Evolutionary conservation across 257 asterid genomes (phyloP).

Genomic region (Nyctanthes arbortristis): DNA sequence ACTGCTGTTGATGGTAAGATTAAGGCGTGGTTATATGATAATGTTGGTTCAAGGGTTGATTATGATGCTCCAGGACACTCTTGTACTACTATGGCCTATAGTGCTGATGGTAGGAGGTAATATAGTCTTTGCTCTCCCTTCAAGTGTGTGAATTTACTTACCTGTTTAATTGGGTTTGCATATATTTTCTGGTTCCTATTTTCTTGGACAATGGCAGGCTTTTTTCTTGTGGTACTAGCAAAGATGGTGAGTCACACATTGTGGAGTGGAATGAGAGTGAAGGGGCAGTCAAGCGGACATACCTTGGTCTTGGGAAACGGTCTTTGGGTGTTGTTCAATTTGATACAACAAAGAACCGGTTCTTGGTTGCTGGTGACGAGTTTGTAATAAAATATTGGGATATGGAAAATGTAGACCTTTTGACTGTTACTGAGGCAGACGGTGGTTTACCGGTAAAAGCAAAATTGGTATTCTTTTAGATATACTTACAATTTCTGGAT

Average conservation of each 20-base stretch:
- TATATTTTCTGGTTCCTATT: background rate
- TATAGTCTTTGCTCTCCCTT: background rate
- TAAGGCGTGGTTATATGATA: conserved; percentile 67
- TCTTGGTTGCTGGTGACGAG: conserved; percentile 70
- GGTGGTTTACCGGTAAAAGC: conserved; percentile 63
- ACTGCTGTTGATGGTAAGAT: conserved; percentile 75
- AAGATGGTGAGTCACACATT: conserved; percentile 68
- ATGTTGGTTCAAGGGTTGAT: conserved; percentile 67
- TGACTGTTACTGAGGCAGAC: conserved; percentile 58
- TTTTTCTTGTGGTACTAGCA: conserved; percentile 71
- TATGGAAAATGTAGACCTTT: conserved; percentile 55
- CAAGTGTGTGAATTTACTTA: background rate
- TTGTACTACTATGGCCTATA: conserved; percentile 71
- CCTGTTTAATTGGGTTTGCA: background rate
- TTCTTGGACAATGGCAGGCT: conserved; percentile 37
- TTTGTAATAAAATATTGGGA: conserved; percentile 67
- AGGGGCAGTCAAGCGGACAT: conserved; percentile 70
- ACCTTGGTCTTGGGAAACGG: conserved; percentile 55
- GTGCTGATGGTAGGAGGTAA: conserved; percentile 65
- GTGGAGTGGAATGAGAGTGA: conserved; percentile 82
- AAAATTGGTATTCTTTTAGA: conserved; percentile 9
- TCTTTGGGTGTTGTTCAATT: conserved; percentile 67
- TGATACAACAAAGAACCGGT: conserved; percentile 59
- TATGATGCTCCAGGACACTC: conserved; percentile 72
- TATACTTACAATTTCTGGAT: background rate